Evolutionary conservation across 164 flowering plant species (phyloP).

Genomic region (Kalanchoe fedtschenkoi): DNA sequence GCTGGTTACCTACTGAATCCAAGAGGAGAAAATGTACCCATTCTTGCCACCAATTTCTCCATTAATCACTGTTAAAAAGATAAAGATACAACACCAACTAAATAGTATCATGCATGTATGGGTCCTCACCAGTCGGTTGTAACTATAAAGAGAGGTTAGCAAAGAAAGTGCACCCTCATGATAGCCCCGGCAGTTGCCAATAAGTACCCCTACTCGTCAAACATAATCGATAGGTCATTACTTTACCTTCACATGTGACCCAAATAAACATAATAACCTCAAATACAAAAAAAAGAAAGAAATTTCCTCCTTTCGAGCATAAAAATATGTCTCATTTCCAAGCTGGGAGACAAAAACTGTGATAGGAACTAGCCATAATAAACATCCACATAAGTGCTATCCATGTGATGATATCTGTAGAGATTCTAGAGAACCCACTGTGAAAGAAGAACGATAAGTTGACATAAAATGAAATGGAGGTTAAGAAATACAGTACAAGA

Average conservation of each 20-base stretch:
- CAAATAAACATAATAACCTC: too few relatives aligned
- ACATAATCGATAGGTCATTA: conserved; percentile 1
- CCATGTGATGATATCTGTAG: conserved; percentile 5
- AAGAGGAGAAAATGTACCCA: background rate
- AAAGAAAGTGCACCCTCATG: background rate
- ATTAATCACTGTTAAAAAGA: background rate
- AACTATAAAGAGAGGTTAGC: background rate
- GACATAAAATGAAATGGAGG: background rate
- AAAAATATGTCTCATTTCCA: background rate
- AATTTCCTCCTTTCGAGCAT: background rate
- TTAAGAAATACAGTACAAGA: background rate
- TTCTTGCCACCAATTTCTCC: conserved; percentile 5
- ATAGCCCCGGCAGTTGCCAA: too few relatives aligned
- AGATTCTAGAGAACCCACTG: too few relatives aligned
- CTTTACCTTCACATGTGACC: background rate
- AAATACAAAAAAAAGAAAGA: background rate
- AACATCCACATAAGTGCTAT: background rate
- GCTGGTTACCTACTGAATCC: background rate
- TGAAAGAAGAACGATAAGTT: background rate
- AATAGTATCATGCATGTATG: too few relatives aligned
- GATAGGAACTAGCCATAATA: background rate
- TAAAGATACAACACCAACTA: background rate
- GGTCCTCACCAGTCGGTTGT: too few relatives aligned
- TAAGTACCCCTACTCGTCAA: background rate
- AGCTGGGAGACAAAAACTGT: background rate